Conservation (phyloP, 2,329 filamentous ascomycete genomes). For the Fusarium stilboides region DNA sequence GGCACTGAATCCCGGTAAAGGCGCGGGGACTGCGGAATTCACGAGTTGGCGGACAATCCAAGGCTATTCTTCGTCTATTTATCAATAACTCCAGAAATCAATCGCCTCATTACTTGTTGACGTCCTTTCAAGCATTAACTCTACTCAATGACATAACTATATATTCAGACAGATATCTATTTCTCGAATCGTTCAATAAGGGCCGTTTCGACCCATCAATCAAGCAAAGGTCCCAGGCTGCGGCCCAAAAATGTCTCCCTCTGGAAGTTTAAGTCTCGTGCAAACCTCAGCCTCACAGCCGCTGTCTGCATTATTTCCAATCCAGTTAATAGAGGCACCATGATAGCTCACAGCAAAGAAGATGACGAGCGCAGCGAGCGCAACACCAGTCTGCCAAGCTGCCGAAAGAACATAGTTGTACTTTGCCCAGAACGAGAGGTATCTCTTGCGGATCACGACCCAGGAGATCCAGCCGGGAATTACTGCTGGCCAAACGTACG, state of each 20-base stretch:
- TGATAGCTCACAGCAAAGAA: constrained; percentile 64
- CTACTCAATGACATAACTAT: too few relatives aligned
- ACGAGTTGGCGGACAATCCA: too few relatives aligned
- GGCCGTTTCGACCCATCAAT: background rate
- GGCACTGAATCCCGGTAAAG: background rate
- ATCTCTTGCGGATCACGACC: constrained; percentile 61
- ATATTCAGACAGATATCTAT: too few relatives aligned
- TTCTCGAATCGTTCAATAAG: background rate
- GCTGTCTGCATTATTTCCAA: constrained; percentile 57
- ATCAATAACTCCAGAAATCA: too few relatives aligned
- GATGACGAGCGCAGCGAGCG: constrained; percentile 64
- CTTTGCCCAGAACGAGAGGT: constrained; percentile 65
- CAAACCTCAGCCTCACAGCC: constrained; percentile 49
- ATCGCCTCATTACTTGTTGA: too few relatives aligned
- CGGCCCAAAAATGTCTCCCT: constrained; percentile 53
- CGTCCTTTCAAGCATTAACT: too few relatives aligned
- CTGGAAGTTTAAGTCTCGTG: constrained; percentile 43
- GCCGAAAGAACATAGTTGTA: constrained; percentile 66
- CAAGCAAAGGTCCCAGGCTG: constrained; percentile 34
- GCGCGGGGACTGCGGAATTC: background rate
- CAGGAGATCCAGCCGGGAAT: constrained; percentile 64
- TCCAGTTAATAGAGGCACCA: constrained; percentile 59
- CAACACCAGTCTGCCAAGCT: constrained; percentile 61
- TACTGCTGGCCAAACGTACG: constrained; percentile 64
- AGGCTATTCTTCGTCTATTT: too few relatives aligned